Base-by-base conservation (phyloP, 164 flowering plant genomes). In the Annona cherimola region DNA sequence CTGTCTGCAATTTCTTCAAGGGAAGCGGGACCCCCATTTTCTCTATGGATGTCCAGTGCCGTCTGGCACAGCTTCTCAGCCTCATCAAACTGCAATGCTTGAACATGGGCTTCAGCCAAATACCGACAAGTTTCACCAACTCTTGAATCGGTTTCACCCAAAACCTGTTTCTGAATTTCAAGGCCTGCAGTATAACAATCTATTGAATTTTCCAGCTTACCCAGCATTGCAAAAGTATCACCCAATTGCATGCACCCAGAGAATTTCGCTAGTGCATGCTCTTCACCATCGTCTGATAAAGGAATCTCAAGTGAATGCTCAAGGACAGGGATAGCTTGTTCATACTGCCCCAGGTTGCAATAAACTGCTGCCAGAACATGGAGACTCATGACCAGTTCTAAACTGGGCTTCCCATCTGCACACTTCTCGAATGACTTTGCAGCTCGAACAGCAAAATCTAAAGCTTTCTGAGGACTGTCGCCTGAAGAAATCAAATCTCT, bases 171-270 rank as follows among this genome's bases (percentile, higher is more conserved):
- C 82, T 95, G 99, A 55, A 91, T 74, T 70, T 86, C 91, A 76
- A 95, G 73, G 45, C 97, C 99, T 7, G 74, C 71, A 18, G 81
- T 79, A 77, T 95, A 95, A 71, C 89, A 86, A 12, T 64, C 16
- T 66, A 90, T 80, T 45, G 99, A 90, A 64, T 89, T 89, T 80
- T 90, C 96, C 60, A 95, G 91, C 74, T 84, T 91, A 55, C 99
- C 99, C 71, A 91, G 57, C 89, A 93, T 91, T 0, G 98, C 93
- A 74, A 82, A 91, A 42, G 97, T 93, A 76, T 95, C 99, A 68
- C 99, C 99, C 79, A 95, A 76, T 77, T 95, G 99, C 99, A 93
- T 93, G 73, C 87, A 81, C 44, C 99, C 98, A 3, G 98, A 88
- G 78, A 95, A 95, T 79, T 87, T 93, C 44, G 96, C 99, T 68